Base-by-base conservation (phyloP, 148 eudicot species). In the Suaeda aralocaspica region DNA sequence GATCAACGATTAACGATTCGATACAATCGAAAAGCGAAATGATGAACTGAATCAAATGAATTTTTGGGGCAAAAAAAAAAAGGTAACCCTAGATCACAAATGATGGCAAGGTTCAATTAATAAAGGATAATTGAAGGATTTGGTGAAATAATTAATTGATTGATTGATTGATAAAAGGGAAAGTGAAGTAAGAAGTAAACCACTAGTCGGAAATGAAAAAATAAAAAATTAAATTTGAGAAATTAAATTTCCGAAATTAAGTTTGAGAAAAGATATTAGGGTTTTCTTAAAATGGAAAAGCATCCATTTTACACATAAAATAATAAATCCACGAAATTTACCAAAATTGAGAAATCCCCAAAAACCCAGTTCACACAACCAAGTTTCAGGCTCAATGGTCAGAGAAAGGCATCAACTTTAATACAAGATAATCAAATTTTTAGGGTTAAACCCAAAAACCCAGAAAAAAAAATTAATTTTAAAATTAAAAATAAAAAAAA, bases 51-150 rank as follows among this genome's bases (percentile, higher is more conserved):
- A 53, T 52, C 62, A 41, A 39, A 73, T 21, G 22, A 30, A 55
- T 28, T 55, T 0, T 33, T 14, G 6, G 16, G 13, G 16, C 45
- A 36, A 21, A 2, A 19, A 29, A 36, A 16, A 42, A 39, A 58
- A 58, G 24, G 41, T 59, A 79, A 70, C 82, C 82, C 78, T 74
- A 79, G 68, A 74, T 79, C 78, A 51, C 53, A 74, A 69, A 70
- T 66, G 62, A 69, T 49, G 28, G 53, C 59, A 73, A 58, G 45
- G 22, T 28, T 9, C n/a, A 73, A n/a, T 14, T 3, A 9, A 56
- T 14, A 52, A 42, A 45, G 13, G 41, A 3, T 16, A 45, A 64
- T 34, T 26, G 50, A 18, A 52, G 29, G 50, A 51, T 41, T 36
- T 28, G 15, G 3, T 42, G 25, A 50, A 36, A 36, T 49, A 12